Evolutionary conservation across 2,329 filamentous ascomycete genomes (phyloP), one percentile per base, ranked within the genome.

Genomic region (Xylariaceae sp.): DNA sequence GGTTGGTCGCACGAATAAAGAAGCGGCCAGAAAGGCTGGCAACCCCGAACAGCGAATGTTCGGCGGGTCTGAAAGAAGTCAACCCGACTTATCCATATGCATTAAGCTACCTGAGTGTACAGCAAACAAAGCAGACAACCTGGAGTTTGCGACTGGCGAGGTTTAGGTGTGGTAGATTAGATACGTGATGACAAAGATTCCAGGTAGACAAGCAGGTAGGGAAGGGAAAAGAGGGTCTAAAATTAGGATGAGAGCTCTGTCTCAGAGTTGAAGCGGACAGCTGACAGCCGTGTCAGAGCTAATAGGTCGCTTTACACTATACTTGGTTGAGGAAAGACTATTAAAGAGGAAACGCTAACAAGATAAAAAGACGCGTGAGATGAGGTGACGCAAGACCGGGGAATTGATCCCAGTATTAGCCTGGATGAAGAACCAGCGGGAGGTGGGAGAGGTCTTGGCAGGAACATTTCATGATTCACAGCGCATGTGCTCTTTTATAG

Each of bases 381-480:
- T 32, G 26, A 49, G 21, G 44, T 53, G 43, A 56, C 53, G 53
- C 53, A 53, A 46, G 23, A 27, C 18, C 10, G 10, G 37, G 20
- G 30, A 21, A n/a, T 15, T 15, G 26, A 9, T n/a, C 13, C 2
- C 13, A 39, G 27, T 23, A 35, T 40, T 16, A 32, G 30, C 13
- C 37, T 16, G 24, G 15, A 24, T 37, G 16, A n/a, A 37, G 40
- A 39, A 24, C 41, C 21, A 48, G 29, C n/a, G n/a, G 42, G 23
- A 36, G 29, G 26, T 36, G 37, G 53, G 50, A 50, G 33, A 53
- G 41, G 43, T 40, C 54, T 57, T 57, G 54, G 54, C 54, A 57
- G 21, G 15, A n/a, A 15, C 41, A 15, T 20, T 24, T 15, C 33
- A 39, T 36, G n/a, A n/a, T n/a, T n/a, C n/a, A n/a, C n/a, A n/a